phyloP scores from a whole-genome alignment of 2,329 filamentous ascomycete genomes.

The Pseudogymnoascus sp. region DNA sequence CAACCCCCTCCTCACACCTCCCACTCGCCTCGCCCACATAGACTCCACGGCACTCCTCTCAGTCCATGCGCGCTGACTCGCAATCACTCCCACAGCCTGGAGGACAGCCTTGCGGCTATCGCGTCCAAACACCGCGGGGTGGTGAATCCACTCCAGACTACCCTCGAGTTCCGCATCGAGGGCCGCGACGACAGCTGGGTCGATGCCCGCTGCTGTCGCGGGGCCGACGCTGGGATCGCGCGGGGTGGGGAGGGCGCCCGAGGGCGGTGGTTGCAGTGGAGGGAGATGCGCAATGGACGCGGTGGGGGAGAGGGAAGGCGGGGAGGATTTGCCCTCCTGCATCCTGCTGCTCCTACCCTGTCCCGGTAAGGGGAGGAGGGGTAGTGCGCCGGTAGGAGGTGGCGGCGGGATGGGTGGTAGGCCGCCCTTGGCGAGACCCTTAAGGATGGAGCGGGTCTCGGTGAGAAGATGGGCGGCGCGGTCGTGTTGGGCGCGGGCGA shows the following conservation, averaged over 20 bases:
- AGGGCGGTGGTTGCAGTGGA: constrained; percentile 27
- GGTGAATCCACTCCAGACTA: constrained; percentile 93
- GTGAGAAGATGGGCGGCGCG: constrained; percentile 84
- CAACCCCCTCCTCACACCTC: constrained; percentile 72
- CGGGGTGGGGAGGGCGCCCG: constrained; percentile 37
- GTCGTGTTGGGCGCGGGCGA: constrained; percentile 86
- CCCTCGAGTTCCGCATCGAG: constrained; percentile 87
- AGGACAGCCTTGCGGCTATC: constrained; percentile 93
- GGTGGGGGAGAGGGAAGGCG: not conserved
- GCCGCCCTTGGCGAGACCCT: constrained; percentile 90
- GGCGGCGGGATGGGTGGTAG: constrained; percentile 77
- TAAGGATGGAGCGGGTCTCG: constrained; percentile 90
- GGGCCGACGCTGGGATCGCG: constrained; percentile 42
- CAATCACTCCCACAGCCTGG: constrained; percentile 94
- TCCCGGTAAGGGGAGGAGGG: not conserved
- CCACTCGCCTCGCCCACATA: constrained; percentile 78
- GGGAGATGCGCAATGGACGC: constrained; percentile 19
- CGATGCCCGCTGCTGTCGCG: constrained; percentile 62
- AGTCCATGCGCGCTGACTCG: constrained; percentile 86
- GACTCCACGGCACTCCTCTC: constrained; percentile 85
- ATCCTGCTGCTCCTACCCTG: not conserved
- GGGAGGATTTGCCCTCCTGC: not conserved
- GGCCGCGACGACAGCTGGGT: constrained; percentile 70
- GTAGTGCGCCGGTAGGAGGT: constrained; percentile 28
- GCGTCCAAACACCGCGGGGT: constrained; percentile 87